phyloP scores from a whole-genome alignment of 2,329 filamentous ascomycete genomes.

The Aspergillaceae sp. region DNA sequence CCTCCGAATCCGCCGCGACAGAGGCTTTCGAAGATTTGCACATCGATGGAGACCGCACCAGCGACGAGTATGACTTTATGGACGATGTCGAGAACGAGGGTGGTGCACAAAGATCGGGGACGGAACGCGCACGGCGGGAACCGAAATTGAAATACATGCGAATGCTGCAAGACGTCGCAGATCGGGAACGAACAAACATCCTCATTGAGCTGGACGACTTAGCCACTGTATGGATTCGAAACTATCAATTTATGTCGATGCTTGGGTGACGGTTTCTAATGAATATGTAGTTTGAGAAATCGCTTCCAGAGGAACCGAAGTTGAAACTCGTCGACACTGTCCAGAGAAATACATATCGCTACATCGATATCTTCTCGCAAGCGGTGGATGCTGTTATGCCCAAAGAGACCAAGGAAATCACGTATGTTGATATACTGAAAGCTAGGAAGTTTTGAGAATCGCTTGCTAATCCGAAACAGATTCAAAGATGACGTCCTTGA shows the following conservation, averaged over 20 bases:
- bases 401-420: slow-evolving; percentile 65
- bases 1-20: slow-evolving; percentile 58
- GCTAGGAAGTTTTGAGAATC: not conserved
- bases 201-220: slow-evolving; percentile 86
- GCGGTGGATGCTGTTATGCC: slow-evolving; percentile 86
- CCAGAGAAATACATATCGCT: slow-evolving; percentile 86
- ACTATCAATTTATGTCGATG: not conserved
- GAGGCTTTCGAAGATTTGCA: slow-evolving; percentile 77
- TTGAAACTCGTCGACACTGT: slow-evolving; percentile 67
- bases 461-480: slow-evolving; percentile 37
- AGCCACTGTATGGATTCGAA: slow-evolving; percentile 47
- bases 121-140: slow-evolving; percentile 41
- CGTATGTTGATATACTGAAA: slow-evolving; percentile 41
- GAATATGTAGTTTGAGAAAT: slow-evolving; percentile 60
- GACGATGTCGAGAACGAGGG: slow-evolving; percentile 62
- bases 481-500: slow-evolving; percentile 98
- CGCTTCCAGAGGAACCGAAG: slow-evolving; percentile 58
- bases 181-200: slow-evolving; percentile 68
- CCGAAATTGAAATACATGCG: slow-evolving; percentile 82
- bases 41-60: slow-evolving; percentile 76
- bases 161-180: slow-evolving; percentile 75
- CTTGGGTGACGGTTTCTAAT: slow-evolving; percentile 1
- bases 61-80: slow-evolving; percentile 90
- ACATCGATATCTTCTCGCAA: slow-evolving; percentile 81
- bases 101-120: slow-evolving; percentile 26